A percentile compares a stretch with the other conserved stretches of the same genome.
Evolutionary conservation across 2,329 filamentous ascomycete genomes (phyloP).

Genomic region (Colletotrichum sublineola): DNA sequence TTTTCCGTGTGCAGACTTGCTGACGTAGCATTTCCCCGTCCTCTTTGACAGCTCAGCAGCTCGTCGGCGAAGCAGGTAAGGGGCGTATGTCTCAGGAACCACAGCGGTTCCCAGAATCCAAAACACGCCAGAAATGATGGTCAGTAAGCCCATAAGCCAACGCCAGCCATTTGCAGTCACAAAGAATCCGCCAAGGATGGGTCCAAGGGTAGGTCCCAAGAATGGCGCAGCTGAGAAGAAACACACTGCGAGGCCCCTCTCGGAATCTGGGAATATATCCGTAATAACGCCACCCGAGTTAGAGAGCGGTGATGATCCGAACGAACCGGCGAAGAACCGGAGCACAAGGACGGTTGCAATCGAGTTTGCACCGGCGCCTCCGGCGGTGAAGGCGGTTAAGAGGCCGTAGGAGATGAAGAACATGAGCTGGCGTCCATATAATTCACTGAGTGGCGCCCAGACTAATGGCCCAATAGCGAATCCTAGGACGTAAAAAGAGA

Average conservation of each 20-base stretch:
- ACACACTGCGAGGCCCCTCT: conserved; percentile 70
- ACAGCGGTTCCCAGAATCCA: conserved; percentile 57
- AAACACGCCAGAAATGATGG: conserved; percentile 62
- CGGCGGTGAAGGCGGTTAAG: conserved; percentile 72
- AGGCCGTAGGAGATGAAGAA: conserved; percentile 68
- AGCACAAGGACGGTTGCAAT: conserved; percentile 71
- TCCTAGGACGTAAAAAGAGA: conserved; percentile 62
- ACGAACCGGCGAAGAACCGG: conserved; percentile 74
- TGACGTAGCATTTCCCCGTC: conserved; percentile 45
- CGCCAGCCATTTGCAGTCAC: conserved; percentile 75
- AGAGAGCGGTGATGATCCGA: conserved; percentile 72
- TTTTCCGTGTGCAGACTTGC: conserved; percentile 63
- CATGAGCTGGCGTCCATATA: conserved; percentile 70
- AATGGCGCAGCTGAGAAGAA: conserved; percentile 76
- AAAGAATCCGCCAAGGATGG: conserved; percentile 76
- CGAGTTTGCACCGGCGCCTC: conserved; percentile 67
- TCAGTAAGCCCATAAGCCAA: conserved; percentile 77
- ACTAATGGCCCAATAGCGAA: conserved; percentile 72
- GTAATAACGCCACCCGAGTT: conserved; percentile 74
- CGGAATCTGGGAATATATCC: conserved; percentile 67
- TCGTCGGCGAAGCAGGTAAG: conserved; percentile 44
- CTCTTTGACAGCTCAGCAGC: conserved; percentile 44
- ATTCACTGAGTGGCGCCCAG: conserved; percentile 74
- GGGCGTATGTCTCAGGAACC: conserved; percentile 54
- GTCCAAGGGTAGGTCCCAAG: conserved; percentile 73